Base-by-base conservation (phyloP, 1,284 basidiomycete species). In the Ceratobasidium sp. region DNA sequence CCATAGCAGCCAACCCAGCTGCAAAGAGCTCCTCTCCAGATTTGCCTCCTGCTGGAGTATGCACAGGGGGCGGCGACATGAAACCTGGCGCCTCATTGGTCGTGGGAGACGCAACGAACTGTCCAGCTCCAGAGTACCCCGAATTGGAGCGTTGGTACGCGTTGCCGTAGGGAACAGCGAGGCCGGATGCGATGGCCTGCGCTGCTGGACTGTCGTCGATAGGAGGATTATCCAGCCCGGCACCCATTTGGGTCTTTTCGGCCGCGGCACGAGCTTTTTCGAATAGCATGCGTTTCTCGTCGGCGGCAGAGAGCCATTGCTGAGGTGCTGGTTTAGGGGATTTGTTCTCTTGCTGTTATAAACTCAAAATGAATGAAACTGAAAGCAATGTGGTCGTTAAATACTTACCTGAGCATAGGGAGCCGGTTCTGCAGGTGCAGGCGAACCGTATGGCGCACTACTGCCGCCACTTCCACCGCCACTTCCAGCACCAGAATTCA, bases 261-360 rank as follows among this genome's bases (percentile, higher is more conserved):
- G 93, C 94, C 68, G 86, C 87, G 1, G 86, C 87, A 78, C 89
- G 88, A 0, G 94, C 94, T 67, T 89, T 83, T 75, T 92, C 87
- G 84, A 89, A 96, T 23, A 95, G 42, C 62, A 66, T 66, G 17
- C 73, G 73, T 74, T 86, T 85, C 71, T 85, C 85, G 48, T 82
- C 79, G 52, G 84, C 84, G 9, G 84, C 83, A 4, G 83, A 82
- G 12, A 68, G 59, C 70, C 71, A 75, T 44, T 61, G 69, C n/a
- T 70, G 77, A 20, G 64, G 65, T 6, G 66, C 56, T 13, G 64
- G 62, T 28, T 40, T 70, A 6, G 69, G 28, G 17, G 62, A 50
- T 28, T 59, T 38, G 33, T 44, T 46, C 13, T 54, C 50, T n/a
- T 38, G 50, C 66, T 54, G 48, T 20, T 56, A 52, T 40, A 0